Evolutionary conservation across 1,284 basidiomycete genomes (phyloP).

Genomic region (Ceratobasidium sp.): DNA sequence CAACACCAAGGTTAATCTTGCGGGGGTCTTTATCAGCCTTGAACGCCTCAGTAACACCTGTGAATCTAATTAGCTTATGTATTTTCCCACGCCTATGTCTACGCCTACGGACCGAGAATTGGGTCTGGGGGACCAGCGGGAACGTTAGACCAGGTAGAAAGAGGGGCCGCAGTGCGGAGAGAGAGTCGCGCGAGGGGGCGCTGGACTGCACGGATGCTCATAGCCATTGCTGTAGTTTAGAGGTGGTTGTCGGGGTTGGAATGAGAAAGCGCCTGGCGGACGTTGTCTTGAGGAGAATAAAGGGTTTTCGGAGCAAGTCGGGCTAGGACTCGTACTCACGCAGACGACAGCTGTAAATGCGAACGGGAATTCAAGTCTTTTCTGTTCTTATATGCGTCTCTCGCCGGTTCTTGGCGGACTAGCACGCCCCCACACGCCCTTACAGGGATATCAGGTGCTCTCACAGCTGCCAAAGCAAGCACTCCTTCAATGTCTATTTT

Average conservation of each 20-base stretch:
- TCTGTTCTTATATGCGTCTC: slow-evolving; percentile 7
- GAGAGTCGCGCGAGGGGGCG: slow-evolving; percentile 25
- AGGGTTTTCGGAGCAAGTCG: slow-evolving; percentile 42
- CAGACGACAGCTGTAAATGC: not conserved
- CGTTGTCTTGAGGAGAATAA: not conserved
- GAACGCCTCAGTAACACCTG: slow-evolving; percentile 93
- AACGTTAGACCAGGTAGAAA: slow-evolving; percentile 87
- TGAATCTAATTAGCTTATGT: not conserved
- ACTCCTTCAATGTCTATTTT: too few relatives aligned
- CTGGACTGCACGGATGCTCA: slow-evolving; percentile 29
- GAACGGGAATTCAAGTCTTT: too few relatives aligned
- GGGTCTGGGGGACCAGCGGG: slow-evolving; percentile 92
- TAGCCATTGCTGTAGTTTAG: slow-evolving; percentile 12
- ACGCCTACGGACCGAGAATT: slow-evolving; percentile 84
- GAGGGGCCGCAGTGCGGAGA: slow-evolving; percentile 51
- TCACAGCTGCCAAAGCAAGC: too few relatives aligned
- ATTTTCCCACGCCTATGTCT: slow-evolving; percentile 15
- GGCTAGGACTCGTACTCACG: not conserved
- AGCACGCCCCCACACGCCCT: too few relatives aligned
- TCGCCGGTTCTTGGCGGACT: not conserved
- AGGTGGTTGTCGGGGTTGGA: slow-evolving; percentile 4
- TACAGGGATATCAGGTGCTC: too few relatives aligned
- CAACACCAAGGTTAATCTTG: slow-evolving; percentile 98
- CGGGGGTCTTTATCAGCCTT: slow-evolving; percentile 91
- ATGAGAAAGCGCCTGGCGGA: too few relatives aligned